phyloP scores from a whole-genome alignment of 768 basidiomycete genomes.

The Russula foetens region DNA sequence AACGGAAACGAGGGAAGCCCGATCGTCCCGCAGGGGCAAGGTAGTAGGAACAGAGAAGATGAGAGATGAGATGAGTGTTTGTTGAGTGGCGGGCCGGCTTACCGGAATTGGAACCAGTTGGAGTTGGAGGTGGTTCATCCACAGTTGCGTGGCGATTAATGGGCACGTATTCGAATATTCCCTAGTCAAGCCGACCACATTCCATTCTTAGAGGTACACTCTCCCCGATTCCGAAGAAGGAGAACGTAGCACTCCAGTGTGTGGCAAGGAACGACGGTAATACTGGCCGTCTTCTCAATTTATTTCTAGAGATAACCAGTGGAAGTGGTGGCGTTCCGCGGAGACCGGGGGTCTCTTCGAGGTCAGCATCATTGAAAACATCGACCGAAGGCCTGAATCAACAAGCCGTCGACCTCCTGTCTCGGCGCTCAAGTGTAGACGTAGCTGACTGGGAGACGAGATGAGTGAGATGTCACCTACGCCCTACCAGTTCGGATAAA shows the following conservation, averaged over 20 bases:
- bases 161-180: background rate
- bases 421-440: background rate
- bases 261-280: slow-evolving; percentile 6
- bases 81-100: background rate
- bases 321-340: slow-evolving; percentile 16
- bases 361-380: background rate
- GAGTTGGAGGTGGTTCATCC: background rate
- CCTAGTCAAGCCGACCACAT: slow-evolving; percentile 7
- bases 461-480: slow-evolving; percentile 1
- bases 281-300: background rate
- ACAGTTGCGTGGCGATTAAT: background rate
- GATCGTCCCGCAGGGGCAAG: background rate
- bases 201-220: background rate
- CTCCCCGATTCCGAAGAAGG: slow-evolving; percentile 2
- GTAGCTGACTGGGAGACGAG: background rate
- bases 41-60: background rate
- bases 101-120: background rate
- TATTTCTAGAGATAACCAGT: slow-evolving; percentile 12
- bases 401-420: background rate
- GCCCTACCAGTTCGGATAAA: background rate
- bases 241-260: background rate
- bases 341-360: slow-evolving; percentile 5
- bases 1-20: background rate
- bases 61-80: background rate
- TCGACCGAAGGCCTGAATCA: background rate